Conservation (phyloP, 164 flowering plant species). For the Annona squamosa region DNA sequence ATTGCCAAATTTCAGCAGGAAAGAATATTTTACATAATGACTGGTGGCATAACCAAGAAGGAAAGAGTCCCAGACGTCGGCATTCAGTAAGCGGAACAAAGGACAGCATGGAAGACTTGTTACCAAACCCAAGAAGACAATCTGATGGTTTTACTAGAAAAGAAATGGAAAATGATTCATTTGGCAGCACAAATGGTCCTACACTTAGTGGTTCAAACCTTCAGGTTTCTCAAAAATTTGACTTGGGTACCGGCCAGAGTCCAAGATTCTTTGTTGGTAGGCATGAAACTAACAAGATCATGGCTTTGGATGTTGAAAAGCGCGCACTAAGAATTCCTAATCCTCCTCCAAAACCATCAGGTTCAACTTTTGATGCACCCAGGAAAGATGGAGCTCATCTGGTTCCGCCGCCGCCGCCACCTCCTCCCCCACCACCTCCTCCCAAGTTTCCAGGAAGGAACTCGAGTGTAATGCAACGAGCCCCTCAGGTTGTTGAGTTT, state of each 20-base stretch:
- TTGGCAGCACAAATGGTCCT: constrained; percentile 1
- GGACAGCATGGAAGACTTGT: constrained; percentile 38
- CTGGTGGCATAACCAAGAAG: constrained; percentile 37
- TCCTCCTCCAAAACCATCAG: constrained; percentile 86
- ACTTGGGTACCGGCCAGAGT: constrained; percentile 27
- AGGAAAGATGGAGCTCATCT: constrained; percentile 28
- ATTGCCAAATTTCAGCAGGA: constrained; percentile 27
- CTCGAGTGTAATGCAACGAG: constrained; percentile 56
- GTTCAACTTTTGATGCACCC: constrained; percentile 21
- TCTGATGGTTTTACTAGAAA: constrained; percentile 63
- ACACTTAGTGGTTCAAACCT: constrained; percentile 8
- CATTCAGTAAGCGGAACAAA: constrained; percentile 78
- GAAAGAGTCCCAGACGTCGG: constrained; percentile 49
- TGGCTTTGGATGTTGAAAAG: constrained; percentile 51
- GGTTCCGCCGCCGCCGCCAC: constrained; percentile 51
- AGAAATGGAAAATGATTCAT: constrained; percentile 40
- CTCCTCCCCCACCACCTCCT: constrained; percentile 84
- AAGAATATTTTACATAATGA: constrained; percentile 22
- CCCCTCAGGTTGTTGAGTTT: constrained; percentile 89
- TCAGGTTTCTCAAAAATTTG: constrained; percentile 28
- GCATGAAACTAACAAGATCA: constrained; percentile 32
- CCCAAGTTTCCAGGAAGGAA: constrained; percentile 34
- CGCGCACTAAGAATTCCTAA: constrained; percentile 70
- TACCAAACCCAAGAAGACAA: constrained; percentile 49
- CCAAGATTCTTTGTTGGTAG: constrained; percentile 24